Evolutionary conservation across 106 monocot genomes (phyloP).

Genomic region (Allium sativum): DNA sequence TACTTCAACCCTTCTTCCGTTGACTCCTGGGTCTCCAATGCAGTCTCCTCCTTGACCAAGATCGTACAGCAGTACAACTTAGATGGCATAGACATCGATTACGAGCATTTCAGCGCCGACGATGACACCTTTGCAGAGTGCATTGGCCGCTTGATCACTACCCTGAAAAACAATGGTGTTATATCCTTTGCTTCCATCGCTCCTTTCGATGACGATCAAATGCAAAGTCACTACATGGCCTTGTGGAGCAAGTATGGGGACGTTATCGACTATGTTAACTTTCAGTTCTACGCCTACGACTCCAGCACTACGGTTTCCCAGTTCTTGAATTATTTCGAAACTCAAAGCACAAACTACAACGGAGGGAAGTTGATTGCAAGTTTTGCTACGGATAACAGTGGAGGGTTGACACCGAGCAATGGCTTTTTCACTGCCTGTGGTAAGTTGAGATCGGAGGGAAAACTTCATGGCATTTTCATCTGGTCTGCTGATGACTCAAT

Average conservation of each 20-base stretch:
- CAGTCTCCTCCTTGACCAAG: conserved; percentile 23
- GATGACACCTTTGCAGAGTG: conserved; percentile 17
- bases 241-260: conserved; percentile 20
- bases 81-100: conserved; percentile 55
- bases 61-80: conserved; percentile 38
- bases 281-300: conserved; percentile 47
- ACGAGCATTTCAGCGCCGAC: conserved; percentile 30
- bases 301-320: conserved; percentile 25
- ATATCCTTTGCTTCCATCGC: conserved; percentile 24
- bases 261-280: conserved; percentile 48
- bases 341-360: conserved; percentile 20
- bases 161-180: conserved; percentile 17
- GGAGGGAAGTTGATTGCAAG: conserved; percentile 26
- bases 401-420: conserved; percentile 15
- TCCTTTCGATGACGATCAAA: conserved; percentile 13
- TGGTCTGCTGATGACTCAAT: conserved; percentile 28
- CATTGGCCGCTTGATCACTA: conserved; percentile 12
- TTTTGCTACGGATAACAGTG: conserved; percentile 7
- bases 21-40: conserved; percentile 46
- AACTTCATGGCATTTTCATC: conserved; percentile 24
- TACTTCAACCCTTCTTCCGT: conserved; percentile 32
- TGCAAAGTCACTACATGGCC: conserved; percentile 20
- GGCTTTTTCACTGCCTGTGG: conserved; percentile 26
- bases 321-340: conserved; percentile 32
- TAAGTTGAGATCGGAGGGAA: conserved; percentile 16